These are phyloP conservation scores for Exsudoporus frostii DNA, from an alignment of 768 basidiomycete genomes.

Conservation along the genomic window DNA sequence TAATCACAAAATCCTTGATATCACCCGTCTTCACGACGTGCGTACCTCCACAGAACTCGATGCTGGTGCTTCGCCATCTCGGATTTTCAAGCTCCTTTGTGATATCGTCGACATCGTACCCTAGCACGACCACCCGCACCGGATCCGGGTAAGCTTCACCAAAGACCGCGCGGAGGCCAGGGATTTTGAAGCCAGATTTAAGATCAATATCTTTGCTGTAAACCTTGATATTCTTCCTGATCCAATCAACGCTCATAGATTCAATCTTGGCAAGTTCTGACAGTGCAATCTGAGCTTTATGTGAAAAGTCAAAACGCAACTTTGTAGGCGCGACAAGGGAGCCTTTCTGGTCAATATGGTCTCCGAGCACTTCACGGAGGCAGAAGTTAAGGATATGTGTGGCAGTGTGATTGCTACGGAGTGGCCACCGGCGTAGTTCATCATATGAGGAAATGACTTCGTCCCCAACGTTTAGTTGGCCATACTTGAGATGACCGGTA, in stretches of 20 bases:
- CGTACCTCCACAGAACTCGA: slow-evolving; percentile 99
- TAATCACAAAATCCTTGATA: slow-evolving; percentile 94
- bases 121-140: slow-evolving; percentile 90
- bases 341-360: slow-evolving; percentile 97
- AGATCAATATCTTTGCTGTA: slow-evolving; percentile 85
- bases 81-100: slow-evolving; percentile 80
- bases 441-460: slow-evolving; percentile 89
- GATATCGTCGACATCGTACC: slow-evolving; percentile 85
- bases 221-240: slow-evolving; percentile 83
- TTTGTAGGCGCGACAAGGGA: slow-evolving; percentile 95
- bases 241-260: slow-evolving; percentile 81
- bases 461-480: slow-evolving; percentile 72
- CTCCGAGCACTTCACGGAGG: slow-evolving; percentile 90
- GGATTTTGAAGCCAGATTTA: slow-evolving; percentile 74
- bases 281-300: slow-evolving; percentile 81
- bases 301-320: slow-evolving; percentile 97
- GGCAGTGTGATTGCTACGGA: slow-evolving; percentile 97
- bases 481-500: slow-evolving; percentile 87
- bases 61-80: slow-evolving; percentile 87
- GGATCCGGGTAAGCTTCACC: slow-evolving; percentile 98
- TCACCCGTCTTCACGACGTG: slow-evolving; percentile 96
- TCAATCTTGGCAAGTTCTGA: slow-evolving; percentile 84
- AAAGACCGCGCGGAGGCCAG: slow-evolving; percentile 95
- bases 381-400: slow-evolving; percentile 97
- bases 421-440: slow-evolving; percentile 93